Base-by-base conservation (phyloP, 2,329 filamentous ascomycete species). In the Colletotrichum viniferum region DNA sequence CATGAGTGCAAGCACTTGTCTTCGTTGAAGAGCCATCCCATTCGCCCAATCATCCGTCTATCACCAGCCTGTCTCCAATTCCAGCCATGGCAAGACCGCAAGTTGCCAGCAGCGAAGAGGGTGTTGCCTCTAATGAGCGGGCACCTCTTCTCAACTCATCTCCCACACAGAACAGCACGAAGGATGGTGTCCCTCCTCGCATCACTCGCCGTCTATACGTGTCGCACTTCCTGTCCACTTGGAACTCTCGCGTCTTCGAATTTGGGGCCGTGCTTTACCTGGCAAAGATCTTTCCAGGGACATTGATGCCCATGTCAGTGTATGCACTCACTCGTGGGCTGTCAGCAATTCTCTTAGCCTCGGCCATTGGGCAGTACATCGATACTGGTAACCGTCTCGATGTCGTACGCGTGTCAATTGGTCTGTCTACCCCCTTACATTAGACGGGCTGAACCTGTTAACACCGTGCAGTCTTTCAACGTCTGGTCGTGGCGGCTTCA, bases 231-330 rank as follows among this genome's bases (percentile, higher is more conserved):
- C 81, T 88, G 0, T 88, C 87, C 7, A 85, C 86, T 73, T 88
- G 86, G 86, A 88, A 88, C 76, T 86, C 86, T 1, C 85, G 87
- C 56, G 82, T 86, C 78, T 89, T 88, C 73, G 87, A 89, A 76
- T 89, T 89, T 56, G 87, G 85, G 9, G 84, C 86, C 2, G 84
- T 88, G 4, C 78, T 88, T 12, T 88, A 85, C 76, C 81, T 88
- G 18, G 85, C 86, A 1, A 82, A 82, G 0, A 84, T 87, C 32
- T 88, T 83, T 68, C 83, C 84, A 0, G 81, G 85, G 0, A 92
- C 90, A 0, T 80, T 92, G 14, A 83, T 92, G 16, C 90, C 88
- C 58, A 86, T 88, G 28, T 92, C 90, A 0, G 83, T 90, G 52
- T 92, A 92, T 79, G 90, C 91, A 0, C 66, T 78, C 21, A 24